phyloP scores from a whole-genome alignment of 2,329 filamentous ascomycete genomes.

The Massarina eburnea region DNA sequence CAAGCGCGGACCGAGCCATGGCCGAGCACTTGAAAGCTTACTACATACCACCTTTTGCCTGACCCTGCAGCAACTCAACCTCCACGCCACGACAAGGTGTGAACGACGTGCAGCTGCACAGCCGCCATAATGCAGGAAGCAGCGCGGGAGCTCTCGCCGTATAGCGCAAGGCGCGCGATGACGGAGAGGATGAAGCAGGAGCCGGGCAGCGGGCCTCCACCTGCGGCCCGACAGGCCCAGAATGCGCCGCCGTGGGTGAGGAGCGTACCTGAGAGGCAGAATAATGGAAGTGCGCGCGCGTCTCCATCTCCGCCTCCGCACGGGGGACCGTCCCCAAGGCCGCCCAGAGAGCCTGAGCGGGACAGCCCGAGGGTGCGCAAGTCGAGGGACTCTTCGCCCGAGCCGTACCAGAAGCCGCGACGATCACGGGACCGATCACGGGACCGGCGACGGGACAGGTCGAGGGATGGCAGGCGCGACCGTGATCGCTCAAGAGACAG shows the following conservation, averaged over 20 bases:
- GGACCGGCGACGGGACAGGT: slow-evolving; percentile 19
- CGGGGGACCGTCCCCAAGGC: background rate
- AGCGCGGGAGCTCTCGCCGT: slow-evolving; percentile 34
- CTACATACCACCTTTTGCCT: background rate
- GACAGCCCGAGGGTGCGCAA: slow-evolving; percentile 16
- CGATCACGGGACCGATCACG: slow-evolving; percentile 10
- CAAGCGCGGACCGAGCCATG: background rate
- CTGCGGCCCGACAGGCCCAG: slow-evolving; percentile 9
- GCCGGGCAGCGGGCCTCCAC: slow-evolving; percentile 16
- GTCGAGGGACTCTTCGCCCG: slow-evolving; percentile 23
- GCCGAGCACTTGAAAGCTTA: background rate
- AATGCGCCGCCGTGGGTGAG: slow-evolving; percentile 13
- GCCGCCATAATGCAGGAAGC: slow-evolving; percentile 3
- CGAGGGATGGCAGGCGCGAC: slow-evolving; percentile 9
- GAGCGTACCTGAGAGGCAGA: slow-evolving; percentile 1
- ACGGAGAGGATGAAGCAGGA: slow-evolving; percentile 22
- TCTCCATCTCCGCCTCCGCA: slow-evolving; percentile 1
- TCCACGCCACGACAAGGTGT: slow-evolving; percentile 5
- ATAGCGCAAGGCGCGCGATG: slow-evolving; percentile 33
- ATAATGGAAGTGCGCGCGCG: background rate
- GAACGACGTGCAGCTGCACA: slow-evolving; percentile 8
- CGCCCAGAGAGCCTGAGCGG: background rate
- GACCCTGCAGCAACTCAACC: background rate
- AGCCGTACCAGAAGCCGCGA: slow-evolving; percentile 30
- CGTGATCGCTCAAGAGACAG: slow-evolving; percentile 9